Evolutionary conservation across 768 basidiomycete species (phyloP).

Genomic region (Cubamyces lactineus): DNA sequence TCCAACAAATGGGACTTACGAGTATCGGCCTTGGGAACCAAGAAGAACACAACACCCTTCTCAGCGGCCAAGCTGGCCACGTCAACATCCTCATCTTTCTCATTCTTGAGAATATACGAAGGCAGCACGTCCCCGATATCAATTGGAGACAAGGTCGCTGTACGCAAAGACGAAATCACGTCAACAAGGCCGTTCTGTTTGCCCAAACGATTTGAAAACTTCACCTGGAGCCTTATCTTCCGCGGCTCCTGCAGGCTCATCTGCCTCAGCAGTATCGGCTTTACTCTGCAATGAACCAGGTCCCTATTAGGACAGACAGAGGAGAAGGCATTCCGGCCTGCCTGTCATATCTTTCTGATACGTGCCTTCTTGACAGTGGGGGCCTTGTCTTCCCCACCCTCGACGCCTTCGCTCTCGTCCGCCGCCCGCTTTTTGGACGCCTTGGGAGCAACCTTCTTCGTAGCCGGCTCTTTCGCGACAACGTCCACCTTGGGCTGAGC

Average conservation of each 20-base stretch:
- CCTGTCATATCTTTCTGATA: neutral
- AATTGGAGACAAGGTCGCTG: conserved; percentile 39
- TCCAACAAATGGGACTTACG: conserved; percentile 48
- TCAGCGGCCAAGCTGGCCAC: conserved; percentile 64
- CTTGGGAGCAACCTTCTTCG: conserved; percentile 36
- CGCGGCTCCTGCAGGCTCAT: conserved; percentile 9
- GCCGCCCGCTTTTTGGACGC: conserved; percentile 42
- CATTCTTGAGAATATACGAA: conserved; percentile 76
- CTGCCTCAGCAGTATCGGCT: conserved; percentile 13
- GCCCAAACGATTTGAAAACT: too few species aligned
- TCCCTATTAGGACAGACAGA: too few species aligned
- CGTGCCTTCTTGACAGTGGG: conserved; percentile 32
- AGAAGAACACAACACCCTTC: conserved; percentile 79
- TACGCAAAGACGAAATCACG: too few species aligned
- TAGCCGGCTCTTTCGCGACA: conserved; percentile 35
- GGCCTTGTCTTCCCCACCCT: conserved; percentile 23
- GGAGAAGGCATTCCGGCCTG: too few species aligned
- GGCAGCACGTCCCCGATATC: conserved; percentile 80
- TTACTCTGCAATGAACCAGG: conserved; percentile 17
- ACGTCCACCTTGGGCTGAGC: conserved; percentile 46
- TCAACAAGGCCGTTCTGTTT: neutral
- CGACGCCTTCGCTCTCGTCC: conserved; percentile 30
- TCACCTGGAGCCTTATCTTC: conserved; percentile 9
- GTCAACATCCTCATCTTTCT: conserved; percentile 80
- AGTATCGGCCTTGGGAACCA: conserved; percentile 86